Conservation (phyloP, 495 filamentous ascomycete genomes). For the Aspergillus avenaceus region DNA sequence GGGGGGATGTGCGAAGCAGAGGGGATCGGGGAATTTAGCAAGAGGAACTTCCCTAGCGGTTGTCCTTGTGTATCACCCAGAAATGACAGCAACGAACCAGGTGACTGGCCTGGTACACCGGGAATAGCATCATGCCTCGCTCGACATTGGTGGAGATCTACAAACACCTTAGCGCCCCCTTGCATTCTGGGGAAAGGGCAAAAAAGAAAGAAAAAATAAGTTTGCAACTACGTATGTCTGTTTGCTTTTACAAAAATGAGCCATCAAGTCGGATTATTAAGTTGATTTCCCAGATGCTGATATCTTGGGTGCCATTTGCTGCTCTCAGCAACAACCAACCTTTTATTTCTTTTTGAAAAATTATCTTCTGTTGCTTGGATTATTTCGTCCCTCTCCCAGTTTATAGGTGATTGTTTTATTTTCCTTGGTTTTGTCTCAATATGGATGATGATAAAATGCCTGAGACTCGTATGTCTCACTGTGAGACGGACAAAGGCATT, state of each 20-base stretch:
- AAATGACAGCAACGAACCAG: background rate
- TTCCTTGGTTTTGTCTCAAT: background rate
- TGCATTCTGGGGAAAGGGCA: background rate
- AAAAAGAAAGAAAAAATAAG: too few species aligned
- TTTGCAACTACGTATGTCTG: background rate
- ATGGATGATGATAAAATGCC: constrained; percentile 3
- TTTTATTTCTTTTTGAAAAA: too few species aligned
- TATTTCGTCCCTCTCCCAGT: background rate
- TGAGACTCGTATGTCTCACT: constrained; percentile 10
- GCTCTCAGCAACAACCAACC: background rate
- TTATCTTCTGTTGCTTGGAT: background rate
- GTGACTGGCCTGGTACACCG: background rate
- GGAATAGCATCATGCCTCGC: background rate
- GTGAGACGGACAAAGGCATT: constrained; percentile 17
- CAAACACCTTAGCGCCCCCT: background rate
- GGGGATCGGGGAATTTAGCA: background rate
- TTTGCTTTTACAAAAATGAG: background rate
- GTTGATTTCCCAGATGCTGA: background rate
- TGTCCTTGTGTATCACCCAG: background rate
- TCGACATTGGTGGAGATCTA: background rate
- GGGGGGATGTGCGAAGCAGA: background rate
- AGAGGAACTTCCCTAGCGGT: too few species aligned
- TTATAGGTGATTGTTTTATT: background rate
- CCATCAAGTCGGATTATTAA: background rate
- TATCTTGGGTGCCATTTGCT: background rate